phyloP scores from a whole-genome alignment of 768 basidiomycete genomes.

The Chalciporus piperatus region DNA sequence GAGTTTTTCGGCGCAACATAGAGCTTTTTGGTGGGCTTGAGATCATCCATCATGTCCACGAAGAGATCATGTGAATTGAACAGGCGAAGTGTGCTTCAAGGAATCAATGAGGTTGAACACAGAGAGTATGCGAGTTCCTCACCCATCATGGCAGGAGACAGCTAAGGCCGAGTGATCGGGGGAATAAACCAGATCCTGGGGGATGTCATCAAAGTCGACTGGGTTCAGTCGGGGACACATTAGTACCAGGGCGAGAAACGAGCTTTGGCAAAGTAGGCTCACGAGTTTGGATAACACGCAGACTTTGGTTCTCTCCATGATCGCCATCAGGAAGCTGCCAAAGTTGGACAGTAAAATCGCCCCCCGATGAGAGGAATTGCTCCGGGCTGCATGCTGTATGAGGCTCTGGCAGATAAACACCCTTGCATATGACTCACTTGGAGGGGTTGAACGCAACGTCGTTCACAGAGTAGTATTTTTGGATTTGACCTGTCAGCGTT shows the following conservation, averaged over 20 bases:
- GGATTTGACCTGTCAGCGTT: conserved; percentile 14
- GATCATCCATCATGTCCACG: conserved; percentile 11
- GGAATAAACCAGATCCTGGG: conserved; percentile 46
- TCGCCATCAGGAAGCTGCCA: conserved; percentile 38
- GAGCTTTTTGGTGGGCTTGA: conserved; percentile 16
- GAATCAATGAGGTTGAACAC: not conserved
- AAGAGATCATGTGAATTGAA: conserved; percentile 24
- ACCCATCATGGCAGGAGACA: conserved; percentile 30
- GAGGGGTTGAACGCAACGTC: conserved; percentile 54
- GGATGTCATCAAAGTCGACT: conserved; percentile 29
- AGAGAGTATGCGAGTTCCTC: conserved; percentile 2
- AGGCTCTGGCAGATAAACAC: not conserved
- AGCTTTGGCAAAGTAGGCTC: conserved; percentile 1
- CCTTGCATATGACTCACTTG: conserved; percentile 33
- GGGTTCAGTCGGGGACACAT: not conserved
- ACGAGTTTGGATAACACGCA: conserved; percentile 16
- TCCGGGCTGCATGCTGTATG: conserved; percentile 29
- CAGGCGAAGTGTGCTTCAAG: conserved; percentile 21
- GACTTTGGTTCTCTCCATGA: conserved; percentile 8
- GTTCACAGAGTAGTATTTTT: conserved; percentile 52
- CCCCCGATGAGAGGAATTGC: conserved; percentile 46
- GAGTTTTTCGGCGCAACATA: conserved; percentile 13
- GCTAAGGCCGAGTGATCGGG: conserved; percentile 41
- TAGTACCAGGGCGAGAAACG: conserved; percentile 1
- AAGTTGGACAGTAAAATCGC: conserved; percentile 40